Conservation (phyloP, 768 basidiomycete species). For the Sistotremastrum suecicum region DNA sequence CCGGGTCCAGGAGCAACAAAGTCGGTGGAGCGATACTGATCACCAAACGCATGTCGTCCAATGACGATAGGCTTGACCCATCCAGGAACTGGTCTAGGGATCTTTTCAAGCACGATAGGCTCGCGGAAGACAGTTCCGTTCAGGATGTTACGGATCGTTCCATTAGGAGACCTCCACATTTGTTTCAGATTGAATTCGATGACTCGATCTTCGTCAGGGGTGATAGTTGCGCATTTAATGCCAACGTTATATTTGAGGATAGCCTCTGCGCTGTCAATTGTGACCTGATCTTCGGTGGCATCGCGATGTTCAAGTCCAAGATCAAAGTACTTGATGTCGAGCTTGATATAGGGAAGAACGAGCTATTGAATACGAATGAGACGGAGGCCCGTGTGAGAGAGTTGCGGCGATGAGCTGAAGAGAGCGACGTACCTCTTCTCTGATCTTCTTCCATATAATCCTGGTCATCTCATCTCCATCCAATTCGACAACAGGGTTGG, state of each 20-base stretch:
- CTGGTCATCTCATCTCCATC: conserved; percentile 99
- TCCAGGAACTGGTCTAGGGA: conserved; percentile 90
- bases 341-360: conserved; percentile 85
- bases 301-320: conserved; percentile 92
- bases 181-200: conserved; percentile 96
- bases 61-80: conserved; percentile 96
- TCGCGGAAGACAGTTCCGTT: conserved; percentile 98
- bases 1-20: conserved; percentile 84
- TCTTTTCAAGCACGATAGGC: conserved; percentile 82
- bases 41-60: conserved; percentile 94
- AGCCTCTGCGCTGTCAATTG: conserved; percentile 86
- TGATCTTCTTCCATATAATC: conserved; percentile 98
- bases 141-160: conserved; percentile 95
- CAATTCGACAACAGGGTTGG: conserved; percentile 86
- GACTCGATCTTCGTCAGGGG: conserved; percentile 92
- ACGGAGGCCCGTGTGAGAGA: not conserved
- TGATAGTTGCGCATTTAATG: conserved; percentile 99
- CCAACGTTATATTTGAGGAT: conserved; percentile 92
- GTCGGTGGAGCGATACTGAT: conserved; percentile 92
- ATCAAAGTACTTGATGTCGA: conserved; percentile 98
- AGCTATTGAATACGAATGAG: conserved; percentile 38
- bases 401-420: not conserved
- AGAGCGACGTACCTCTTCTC: conserved; percentile 60
- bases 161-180: conserved; percentile 98
- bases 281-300: conserved; percentile 85